A percentile compares a stretch with the other conserved stretches of the same genome.
phyloP scores from a whole-genome alignment of 306 rosid genomes.

The Glycine soja region DNA sequence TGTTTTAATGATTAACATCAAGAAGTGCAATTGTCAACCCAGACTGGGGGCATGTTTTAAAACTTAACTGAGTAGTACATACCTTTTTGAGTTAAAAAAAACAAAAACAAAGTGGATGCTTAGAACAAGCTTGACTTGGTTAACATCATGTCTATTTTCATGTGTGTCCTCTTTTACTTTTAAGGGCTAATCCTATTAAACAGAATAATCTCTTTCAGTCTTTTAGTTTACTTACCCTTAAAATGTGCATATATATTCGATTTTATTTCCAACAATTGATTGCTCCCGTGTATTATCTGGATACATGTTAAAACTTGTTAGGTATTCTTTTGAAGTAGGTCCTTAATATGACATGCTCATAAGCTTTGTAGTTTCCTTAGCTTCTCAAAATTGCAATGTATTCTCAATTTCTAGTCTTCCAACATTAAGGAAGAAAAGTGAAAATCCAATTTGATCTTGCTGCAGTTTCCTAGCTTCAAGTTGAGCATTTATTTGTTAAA shows the following conservation, averaged over 20 bases:
- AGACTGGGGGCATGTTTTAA: not conserved
- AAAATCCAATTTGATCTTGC: not conserved
- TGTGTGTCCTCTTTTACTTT: not conserved
- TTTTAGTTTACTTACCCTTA: not conserved
- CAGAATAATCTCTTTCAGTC: not conserved
- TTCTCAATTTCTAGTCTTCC: conserved; percentile 3
- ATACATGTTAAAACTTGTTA: not conserved
- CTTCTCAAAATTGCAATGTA: not conserved
- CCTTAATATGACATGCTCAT: not conserved
- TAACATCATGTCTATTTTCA: not conserved
- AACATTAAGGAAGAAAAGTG: not conserved
- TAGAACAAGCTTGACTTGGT: not conserved
- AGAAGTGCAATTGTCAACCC: not conserved
- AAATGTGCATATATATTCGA: not conserved
- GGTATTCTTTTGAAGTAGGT: not conserved
- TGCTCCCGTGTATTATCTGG: not conserved
- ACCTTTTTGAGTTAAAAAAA: not conserved
- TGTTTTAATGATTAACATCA: no score
- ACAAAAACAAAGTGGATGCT: not conserved
- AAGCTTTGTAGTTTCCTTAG: conserved; percentile 15
- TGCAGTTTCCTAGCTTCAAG: conserved; percentile 1
- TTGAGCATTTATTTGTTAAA: not conserved
- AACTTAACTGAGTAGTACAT: not conserved
- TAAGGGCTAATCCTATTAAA: not conserved
- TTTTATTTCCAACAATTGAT: not conserved